These are phyloP conservation scores for Phytophthora pinifolia DNA, from an alignment of 352 stramenopile genomes.

Conservation along the genomic window DNA sequence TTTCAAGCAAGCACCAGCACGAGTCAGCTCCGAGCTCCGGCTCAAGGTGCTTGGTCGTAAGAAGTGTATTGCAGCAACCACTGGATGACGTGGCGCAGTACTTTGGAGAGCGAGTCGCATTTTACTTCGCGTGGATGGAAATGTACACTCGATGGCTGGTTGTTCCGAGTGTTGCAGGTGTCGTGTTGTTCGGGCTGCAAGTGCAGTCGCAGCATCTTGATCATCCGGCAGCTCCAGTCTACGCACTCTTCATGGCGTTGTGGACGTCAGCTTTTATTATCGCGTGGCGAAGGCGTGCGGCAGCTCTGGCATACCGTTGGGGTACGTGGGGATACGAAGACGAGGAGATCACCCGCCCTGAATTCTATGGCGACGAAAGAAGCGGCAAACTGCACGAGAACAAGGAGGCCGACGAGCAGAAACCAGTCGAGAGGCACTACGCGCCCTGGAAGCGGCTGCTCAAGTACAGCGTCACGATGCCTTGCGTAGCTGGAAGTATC, in stretches of 20 bases:
- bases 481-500: constrained; percentile 62
- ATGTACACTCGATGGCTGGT: constrained; percentile 92
- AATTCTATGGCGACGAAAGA: constrained; percentile 66
- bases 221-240: constrained; percentile 74
- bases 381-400: constrained; percentile 6
- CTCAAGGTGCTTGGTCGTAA: constrained; percentile 22
- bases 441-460: constrained; percentile 66
- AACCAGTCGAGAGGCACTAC: constrained; percentile 43
- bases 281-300: constrained; percentile 81
- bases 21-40: not conserved
- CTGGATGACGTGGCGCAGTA: constrained; percentile 89
- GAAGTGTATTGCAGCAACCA: constrained; percentile 62
- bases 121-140: constrained; percentile 93
- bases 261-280: constrained; percentile 90
- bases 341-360: constrained; percentile 75
- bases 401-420: not conserved
- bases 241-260: constrained; percentile 89
- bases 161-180: constrained; percentile 69
- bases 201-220: constrained; percentile 66
- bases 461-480: constrained; percentile 78
- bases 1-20: constrained; percentile 17
- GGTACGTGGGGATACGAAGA: constrained; percentile 90
- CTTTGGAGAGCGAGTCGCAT: constrained; percentile 90
- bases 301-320: constrained; percentile 86
- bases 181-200: constrained; percentile 71